Percentiles rank a stretch among this genome's conserved stretches.
Evolutionary conservation across 2,329 filamentous ascomycete species (phyloP).

Genomic region (Fusarium subtropicale): DNA sequence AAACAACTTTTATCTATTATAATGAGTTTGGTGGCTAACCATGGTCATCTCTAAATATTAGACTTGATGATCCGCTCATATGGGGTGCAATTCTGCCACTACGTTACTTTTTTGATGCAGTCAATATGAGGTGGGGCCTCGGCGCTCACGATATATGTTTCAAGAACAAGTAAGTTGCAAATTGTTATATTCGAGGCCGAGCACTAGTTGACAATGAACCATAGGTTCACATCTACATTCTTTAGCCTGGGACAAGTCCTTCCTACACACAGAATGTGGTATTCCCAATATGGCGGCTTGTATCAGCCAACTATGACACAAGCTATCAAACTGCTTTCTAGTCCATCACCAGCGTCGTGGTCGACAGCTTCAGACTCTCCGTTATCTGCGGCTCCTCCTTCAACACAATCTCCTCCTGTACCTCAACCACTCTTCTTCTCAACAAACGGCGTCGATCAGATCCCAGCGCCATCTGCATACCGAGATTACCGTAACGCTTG

Average conservation of each 20-base stretch:
- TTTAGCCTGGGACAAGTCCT: constrained; percentile 91
- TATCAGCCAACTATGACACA: constrained; percentile 91
- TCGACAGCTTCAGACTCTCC: constrained; percentile 33
- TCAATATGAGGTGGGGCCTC: constrained; percentile 87
- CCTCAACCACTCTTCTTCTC: constrained; percentile 63
- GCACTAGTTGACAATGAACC: background rate
- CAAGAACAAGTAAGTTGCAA: constrained; percentile 74
- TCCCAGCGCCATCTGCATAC: constrained; percentile 79
- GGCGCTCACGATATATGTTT: constrained; percentile 98
- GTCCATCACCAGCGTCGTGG: constrained; percentile 44
- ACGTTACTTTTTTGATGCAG: constrained; percentile 75
- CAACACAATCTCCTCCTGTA: constrained; percentile 24
- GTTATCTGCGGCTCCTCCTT: constrained; percentile 1
- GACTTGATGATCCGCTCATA: constrained; percentile 91
- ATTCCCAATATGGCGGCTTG: constrained; percentile 84
- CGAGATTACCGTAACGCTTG: constrained; percentile 78
- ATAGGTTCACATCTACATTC: constrained; percentile 77
- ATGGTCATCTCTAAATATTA: constrained; percentile 52
- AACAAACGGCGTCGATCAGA: constrained; percentile 73
- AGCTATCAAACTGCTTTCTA: constrained; percentile 85
- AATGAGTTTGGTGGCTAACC: constrained; percentile 2
- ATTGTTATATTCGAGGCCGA: background rate
- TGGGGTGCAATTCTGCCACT: constrained; percentile 86
- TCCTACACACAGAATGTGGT: constrained; percentile 83
- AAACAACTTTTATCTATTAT: background rate